Percentiles rank a stretch among this genome's conserved stretches.
Conservation (phyloP, 75 land plant species). For the Azolla pinnata region DNA sequence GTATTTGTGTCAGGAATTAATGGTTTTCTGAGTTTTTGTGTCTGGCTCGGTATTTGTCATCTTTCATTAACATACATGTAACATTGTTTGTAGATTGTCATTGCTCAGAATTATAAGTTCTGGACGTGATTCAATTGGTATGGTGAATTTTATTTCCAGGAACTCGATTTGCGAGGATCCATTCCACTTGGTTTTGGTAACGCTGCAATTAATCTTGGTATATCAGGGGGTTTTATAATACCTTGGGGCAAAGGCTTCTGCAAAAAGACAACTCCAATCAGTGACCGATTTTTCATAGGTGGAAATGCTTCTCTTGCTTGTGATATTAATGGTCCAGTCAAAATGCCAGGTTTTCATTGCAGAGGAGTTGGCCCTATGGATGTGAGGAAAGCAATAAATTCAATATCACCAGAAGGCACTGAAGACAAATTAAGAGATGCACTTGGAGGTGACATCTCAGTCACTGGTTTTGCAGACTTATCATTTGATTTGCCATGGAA, state of each 20-base stretch:
- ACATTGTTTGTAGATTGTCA: too few species aligned
- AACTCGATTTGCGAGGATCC: conserved; percentile 74
- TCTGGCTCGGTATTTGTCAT: too few species aligned
- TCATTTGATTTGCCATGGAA: conserved; percentile 84
- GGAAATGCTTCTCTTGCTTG: conserved; percentile 75
- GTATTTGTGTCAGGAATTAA: too few species aligned
- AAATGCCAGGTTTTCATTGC: conserved; percentile 64
- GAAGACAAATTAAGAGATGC: conserved; percentile 37
- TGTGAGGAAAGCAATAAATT: conserved; percentile 20
- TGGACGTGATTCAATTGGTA: not conserved
- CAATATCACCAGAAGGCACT: not conserved
- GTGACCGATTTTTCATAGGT: conserved; percentile 83
- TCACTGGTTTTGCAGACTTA: conserved; percentile 80
- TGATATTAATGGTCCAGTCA: conserved; percentile 55
- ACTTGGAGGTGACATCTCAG: conserved; percentile 85
- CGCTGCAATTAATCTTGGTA: conserved; percentile 76
- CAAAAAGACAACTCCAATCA: conserved; percentile 48
- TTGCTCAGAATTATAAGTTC: not conserved
- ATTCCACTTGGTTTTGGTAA: conserved; percentile 70
- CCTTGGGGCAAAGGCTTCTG: conserved; percentile 73
- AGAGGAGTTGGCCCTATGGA: conserved; percentile 86
- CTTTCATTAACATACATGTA: too few species aligned
- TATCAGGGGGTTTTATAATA: conserved; percentile 59
- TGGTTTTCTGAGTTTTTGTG: too few species aligned
- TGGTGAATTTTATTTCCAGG: conserved; percentile 39